Percentiles rank a stretch among this genome's conserved stretches.
Conservation (phyloP, 2,329 filamentous ascomycete species). For the Trichophyton verrucosum region DNA sequence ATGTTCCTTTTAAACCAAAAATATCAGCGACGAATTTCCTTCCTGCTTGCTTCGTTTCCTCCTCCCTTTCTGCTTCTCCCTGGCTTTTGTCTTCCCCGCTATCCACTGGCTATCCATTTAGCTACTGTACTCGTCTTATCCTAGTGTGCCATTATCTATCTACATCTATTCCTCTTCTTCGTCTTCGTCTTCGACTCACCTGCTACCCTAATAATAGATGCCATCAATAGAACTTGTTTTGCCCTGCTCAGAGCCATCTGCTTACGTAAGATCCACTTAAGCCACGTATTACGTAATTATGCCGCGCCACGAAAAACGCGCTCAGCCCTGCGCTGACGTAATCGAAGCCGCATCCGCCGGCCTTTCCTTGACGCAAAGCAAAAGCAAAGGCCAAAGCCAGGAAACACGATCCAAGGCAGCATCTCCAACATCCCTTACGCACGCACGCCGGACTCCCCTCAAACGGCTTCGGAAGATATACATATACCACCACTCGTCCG, state of each 20-base stretch:
- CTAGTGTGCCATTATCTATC: background rate
- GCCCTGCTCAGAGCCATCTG: background rate
- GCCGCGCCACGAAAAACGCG: background rate
- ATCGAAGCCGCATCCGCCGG: background rate
- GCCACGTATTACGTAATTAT: background rate
- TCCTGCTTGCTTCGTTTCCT: background rate
- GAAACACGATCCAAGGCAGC: background rate
- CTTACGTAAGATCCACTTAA: background rate
- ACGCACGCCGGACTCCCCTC: background rate
- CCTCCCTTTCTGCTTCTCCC: background rate
- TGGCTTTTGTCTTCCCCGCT: background rate
- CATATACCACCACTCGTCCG: background rate
- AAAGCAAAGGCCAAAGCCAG: background rate
- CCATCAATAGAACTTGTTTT: background rate
- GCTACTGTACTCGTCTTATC: background rate
- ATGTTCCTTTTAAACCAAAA: background rate
- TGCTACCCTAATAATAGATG: background rate
- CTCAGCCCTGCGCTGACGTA: conserved; percentile 1
- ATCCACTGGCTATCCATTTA: no score
- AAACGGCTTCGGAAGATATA: background rate
- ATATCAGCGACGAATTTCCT: background rate
- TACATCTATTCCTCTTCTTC: no score
- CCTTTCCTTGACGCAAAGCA: background rate
- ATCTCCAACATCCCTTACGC: background rate
- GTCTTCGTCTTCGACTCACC: no score